phyloP scores from a whole-genome alignment of 352 stramenopile genomes.

The Heterotrichella gracilis region DNA sequence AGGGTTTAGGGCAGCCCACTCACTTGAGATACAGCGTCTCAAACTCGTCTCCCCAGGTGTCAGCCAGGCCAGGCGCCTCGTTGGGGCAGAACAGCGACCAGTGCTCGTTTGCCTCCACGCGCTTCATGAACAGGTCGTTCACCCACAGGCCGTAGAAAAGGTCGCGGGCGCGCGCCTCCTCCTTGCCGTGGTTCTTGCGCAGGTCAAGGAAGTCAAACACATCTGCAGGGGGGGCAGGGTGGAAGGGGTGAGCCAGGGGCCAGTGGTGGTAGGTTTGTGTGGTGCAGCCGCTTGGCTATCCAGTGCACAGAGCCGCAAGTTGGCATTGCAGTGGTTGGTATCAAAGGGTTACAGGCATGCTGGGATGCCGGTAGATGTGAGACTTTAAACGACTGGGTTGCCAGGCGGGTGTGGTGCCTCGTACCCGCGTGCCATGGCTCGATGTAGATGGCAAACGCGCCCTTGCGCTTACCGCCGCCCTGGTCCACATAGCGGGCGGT shows the following conservation, averaged over 20 bases:
- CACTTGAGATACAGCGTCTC: conserved; percentile 64
- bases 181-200: conserved; percentile 93
- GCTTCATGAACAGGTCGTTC: conserved; percentile 94
- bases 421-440: conserved; percentile 95
- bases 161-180: conserved; percentile 70
- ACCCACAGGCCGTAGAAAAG: conserved; percentile 97
- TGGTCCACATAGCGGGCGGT: conserved; percentile 96
- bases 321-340: too few relatives aligned
- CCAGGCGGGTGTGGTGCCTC: too few relatives aligned
- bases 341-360: too few relatives aligned
- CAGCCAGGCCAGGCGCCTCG: conserved; percentile 58
- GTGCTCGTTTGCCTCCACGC: conserved; percentile 67
- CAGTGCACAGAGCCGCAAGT: too few relatives aligned
- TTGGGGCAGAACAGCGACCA: conserved; percentile 96
- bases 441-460: conserved; percentile 86
- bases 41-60: conserved; percentile 69
- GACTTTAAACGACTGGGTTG: too few relatives aligned
- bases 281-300: too few relatives aligned
- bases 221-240: too few relatives aligned
- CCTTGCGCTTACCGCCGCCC: conserved; percentile 78
- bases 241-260: too few relatives aligned
- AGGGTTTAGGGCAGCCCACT: too few relatives aligned
- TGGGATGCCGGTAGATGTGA: too few relatives aligned
- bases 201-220: conserved; percentile 90
- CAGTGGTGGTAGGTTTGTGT: too few relatives aligned